Conservation (phyloP, 176 grass and related monocot genomes). For the Typha latifolia region DNA sequence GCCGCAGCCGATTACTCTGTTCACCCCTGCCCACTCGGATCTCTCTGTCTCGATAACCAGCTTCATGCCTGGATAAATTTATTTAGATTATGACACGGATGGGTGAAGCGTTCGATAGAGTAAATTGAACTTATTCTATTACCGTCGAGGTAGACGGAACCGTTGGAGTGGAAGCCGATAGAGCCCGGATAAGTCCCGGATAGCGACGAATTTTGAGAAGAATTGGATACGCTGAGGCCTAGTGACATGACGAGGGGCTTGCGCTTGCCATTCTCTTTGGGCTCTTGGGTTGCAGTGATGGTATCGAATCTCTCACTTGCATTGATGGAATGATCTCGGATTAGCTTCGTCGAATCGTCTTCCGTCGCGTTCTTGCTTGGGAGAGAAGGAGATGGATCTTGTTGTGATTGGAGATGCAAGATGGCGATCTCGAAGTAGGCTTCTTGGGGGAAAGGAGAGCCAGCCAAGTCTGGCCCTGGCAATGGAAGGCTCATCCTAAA, state of each 20-base stretch:
- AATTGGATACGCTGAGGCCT: conserved; percentile 32
- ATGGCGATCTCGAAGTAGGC: conserved; percentile 87
- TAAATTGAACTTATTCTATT: neutral
- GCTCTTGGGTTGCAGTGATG: neutral
- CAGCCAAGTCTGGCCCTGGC: conserved; percentile 56
- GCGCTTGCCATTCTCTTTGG: conserved; percentile 19
- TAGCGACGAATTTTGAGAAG: conserved; percentile 16
- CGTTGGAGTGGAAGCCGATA: conserved; percentile 87
- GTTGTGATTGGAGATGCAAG: conserved; percentile 59
- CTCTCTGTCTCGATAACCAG: conserved; percentile 69
- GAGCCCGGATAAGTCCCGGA: conserved; percentile 62
- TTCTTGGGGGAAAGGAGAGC: conserved; percentile 75
- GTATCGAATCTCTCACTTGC: conserved; percentile 21
- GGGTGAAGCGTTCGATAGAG: no score
- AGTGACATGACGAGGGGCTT: conserved; percentile 50
- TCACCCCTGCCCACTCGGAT: conserved; percentile 49
- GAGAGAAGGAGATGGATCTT: conserved; percentile 40
- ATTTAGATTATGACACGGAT: neutral
- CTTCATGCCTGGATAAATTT: conserved; percentile 56
- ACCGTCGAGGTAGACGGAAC: conserved; percentile 85
- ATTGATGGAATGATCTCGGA: conserved; percentile 17
- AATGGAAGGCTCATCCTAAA: conserved; percentile 67
- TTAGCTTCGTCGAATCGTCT: conserved; percentile 14
- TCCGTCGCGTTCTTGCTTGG: conserved; percentile 22
- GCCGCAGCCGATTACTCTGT: conserved; percentile 80